Conservation (phyloP, 179 eudicot species). For the Amaranthus tricolor region DNA sequence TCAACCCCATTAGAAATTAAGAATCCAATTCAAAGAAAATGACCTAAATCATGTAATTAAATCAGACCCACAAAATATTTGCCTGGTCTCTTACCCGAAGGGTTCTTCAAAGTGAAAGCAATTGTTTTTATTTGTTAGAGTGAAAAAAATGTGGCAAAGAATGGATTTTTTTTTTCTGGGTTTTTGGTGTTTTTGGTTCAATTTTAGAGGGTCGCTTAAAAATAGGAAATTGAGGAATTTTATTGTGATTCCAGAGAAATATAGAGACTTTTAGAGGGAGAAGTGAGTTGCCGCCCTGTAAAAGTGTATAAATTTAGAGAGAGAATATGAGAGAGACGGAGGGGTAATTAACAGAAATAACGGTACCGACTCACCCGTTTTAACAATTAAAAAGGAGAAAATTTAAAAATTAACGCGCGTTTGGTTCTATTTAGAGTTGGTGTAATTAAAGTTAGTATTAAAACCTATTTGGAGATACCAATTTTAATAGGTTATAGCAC, state of each 20-base stretch:
- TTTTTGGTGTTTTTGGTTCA: background rate
- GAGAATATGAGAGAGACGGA: constrained; percentile 2
- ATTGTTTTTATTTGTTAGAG: constrained; percentile 13
- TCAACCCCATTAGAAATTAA: constrained; percentile 5
- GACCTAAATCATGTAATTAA: background rate
- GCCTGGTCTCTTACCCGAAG: constrained; percentile 22
- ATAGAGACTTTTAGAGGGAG: constrained; percentile 14
- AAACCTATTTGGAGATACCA: too few relatives aligned
- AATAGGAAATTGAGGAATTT: constrained; percentile 10
- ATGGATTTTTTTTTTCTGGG: constrained; percentile 1
- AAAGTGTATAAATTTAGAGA: constrained; percentile 8
- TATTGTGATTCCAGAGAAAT: background rate
- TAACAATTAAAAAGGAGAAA: too few relatives aligned
- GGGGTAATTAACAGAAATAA: constrained; percentile 23
- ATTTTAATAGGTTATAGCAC: too few relatives aligned
- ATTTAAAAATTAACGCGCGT: too few relatives aligned
- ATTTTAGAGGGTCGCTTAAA: constrained; percentile 13
- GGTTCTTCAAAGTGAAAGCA: constrained; percentile 16
- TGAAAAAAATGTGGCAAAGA: background rate
- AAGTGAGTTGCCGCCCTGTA: constrained; percentile 18
- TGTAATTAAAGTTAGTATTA: too few relatives aligned
- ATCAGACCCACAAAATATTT: background rate
- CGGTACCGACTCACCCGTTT: constrained; percentile 19
- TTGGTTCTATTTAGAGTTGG: too few relatives aligned
- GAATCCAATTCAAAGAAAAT: constrained; percentile 17